phyloP scores from a whole-genome alignment of 257 asterid species.

The Gardenia jasminoides region DNA sequence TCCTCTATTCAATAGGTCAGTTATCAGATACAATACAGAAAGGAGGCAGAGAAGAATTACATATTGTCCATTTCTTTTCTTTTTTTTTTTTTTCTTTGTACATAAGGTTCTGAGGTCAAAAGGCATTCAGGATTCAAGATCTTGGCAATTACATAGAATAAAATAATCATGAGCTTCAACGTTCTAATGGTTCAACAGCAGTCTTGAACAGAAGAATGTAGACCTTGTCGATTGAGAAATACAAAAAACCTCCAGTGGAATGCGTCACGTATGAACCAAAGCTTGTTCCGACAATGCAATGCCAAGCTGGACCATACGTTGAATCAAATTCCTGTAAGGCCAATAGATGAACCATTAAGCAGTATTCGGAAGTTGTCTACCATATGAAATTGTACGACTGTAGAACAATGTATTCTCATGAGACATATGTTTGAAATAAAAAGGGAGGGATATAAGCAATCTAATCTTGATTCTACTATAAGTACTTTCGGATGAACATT shows the following conservation, averaged over 20 bases:
- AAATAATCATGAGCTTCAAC: constrained; percentile 22
- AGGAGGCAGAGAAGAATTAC: not conserved
- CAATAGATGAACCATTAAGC: not conserved
- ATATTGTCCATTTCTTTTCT: not conserved
- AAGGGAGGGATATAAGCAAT: not conserved
- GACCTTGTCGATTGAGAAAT: constrained; percentile 81
- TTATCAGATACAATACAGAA: not conserved
- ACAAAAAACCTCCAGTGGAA: constrained; percentile 78
- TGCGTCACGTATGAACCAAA: constrained; percentile 90
- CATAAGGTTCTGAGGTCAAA: constrained; percentile 2
- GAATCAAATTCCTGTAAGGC: constrained; percentile 68
- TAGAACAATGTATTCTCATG: not conserved
- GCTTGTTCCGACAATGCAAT: constrained; percentile 84
- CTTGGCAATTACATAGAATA: constrained; percentile 14
- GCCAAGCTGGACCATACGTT: constrained; percentile 89
- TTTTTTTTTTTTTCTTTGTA: not conserved
- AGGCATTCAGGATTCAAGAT: not conserved
- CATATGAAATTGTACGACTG: not conserved
- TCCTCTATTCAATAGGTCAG: not conserved
- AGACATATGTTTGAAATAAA: not conserved
- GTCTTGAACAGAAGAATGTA: constrained; percentile 85
- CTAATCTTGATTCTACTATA: not conserved
- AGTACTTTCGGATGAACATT: not conserved
- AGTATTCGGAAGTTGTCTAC: not conserved
- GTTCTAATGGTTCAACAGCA: constrained; percentile 64